Evolutionary conservation across 2,329 filamentous ascomycete species (phyloP).

Genomic region (Chaetothyriales sp.): DNA sequence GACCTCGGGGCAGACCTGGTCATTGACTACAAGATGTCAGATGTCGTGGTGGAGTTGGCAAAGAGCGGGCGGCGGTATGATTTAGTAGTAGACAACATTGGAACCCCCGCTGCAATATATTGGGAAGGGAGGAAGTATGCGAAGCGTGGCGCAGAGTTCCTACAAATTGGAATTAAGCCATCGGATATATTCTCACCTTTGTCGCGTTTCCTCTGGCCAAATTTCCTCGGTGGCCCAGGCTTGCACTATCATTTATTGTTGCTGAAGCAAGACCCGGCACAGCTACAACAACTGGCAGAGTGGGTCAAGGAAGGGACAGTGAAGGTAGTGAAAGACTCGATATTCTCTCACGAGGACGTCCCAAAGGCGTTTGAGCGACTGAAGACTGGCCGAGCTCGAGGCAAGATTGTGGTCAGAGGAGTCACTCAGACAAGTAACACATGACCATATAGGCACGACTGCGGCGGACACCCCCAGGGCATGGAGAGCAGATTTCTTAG

Average conservation of each 20-base stretch:
- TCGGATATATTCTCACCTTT: slow-evolving; percentile 19
- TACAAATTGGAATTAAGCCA: slow-evolving; percentile 34
- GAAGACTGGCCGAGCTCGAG: slow-evolving; percentile 41
- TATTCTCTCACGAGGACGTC: slow-evolving; percentile 43
- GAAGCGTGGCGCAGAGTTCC: slow-evolving; percentile 35
- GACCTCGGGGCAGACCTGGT: slow-evolving; percentile 50
- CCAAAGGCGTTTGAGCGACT: slow-evolving; percentile 45
- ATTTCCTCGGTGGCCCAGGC: slow-evolving; percentile 38
- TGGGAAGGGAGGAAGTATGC: slow-evolving; percentile 40
- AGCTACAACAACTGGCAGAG: slow-evolving; percentile 37
- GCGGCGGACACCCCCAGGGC: too few relatives aligned
- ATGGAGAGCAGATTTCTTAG: too few relatives aligned
- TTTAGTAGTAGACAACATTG: slow-evolving; percentile 47
- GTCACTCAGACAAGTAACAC: too few relatives aligned
- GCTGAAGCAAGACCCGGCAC: slow-evolving; percentile 27
- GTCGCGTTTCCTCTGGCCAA: slow-evolving; percentile 30
- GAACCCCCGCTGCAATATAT: slow-evolving; percentile 38
- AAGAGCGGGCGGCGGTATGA: slow-evolving; percentile 37
- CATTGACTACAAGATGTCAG: slow-evolving; percentile 43
- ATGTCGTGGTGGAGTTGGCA: slow-evolving; percentile 37
- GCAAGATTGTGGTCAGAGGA: slow-evolving; percentile 43
- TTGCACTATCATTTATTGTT: slow-evolving; percentile 25
- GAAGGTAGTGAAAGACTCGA: slow-evolving; percentile 41
- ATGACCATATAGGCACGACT: too few relatives aligned
- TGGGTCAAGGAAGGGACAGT: slow-evolving; percentile 49